Evolutionary conservation across 1,284 basidiomycete genomes (phyloP), one percentile per base, ranked within the genome.

Genomic region (Rhodotorula mucilaginosa): DNA sequence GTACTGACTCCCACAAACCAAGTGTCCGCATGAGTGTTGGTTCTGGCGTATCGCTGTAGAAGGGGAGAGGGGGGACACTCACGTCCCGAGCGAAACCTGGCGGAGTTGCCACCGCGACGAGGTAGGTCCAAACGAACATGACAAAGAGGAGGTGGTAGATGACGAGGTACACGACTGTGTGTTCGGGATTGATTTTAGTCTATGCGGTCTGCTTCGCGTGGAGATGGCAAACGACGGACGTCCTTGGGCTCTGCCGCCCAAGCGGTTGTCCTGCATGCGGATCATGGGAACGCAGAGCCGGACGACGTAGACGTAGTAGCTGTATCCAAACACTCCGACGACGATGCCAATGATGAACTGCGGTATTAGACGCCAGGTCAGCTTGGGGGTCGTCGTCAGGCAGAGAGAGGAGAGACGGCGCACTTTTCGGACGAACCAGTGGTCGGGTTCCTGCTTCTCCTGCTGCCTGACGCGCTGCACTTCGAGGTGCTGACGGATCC

Each of bases 261-360:
- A 61, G 3, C 74, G 59, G 56, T 64, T 60, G 31, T 39, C 29
- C 23, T 73, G 47, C 64, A 72, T 62, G 10, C 73, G 48, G 39
- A 78, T 67, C 77, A 78, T 77, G 3, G 68, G 72, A 16, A 76
- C 61, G 63, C 74, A 74, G 26, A 78, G 52, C 21, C 76, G 51
- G 6, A 73, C 76, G 49, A 77, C 77, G 44, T 73, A 77, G 59
- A 78, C 76, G 46, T 78, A 78, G 61, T 78, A 77, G 26, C 58
- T 57, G 58, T 74, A 76, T 18, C 61, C 70, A n/a, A 71, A 76
- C 16, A 76, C 44, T 12, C 47, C 70, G 12, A 66, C 65, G 57
- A 74, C 74, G 48, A 76, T 16, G 2, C 66, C 70, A 12, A 76
- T 70, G 0, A 70, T 73, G 49, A 64, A 76, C 74, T 76, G 64